These are phyloP conservation scores for Corymbia calophylla DNA, from an alignment of 441 rosid genomes.

Conservation along the genomic window DNA sequence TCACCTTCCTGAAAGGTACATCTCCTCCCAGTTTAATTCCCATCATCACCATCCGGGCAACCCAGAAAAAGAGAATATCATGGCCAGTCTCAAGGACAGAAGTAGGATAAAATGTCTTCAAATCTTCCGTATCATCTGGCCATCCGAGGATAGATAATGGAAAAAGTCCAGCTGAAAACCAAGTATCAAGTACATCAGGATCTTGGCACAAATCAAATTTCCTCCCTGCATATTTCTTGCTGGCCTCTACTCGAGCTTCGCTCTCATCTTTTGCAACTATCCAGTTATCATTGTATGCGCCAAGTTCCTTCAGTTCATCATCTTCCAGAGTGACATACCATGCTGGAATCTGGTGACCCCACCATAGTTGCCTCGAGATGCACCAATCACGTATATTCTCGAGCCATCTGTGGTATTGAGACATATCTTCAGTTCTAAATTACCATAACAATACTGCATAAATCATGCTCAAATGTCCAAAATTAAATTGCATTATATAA, in stretches of 20 bases:
- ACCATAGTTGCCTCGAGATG: conserved; percentile 95
- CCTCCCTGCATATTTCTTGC: conserved; percentile 52
- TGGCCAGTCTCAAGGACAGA: conserved; percentile 95
- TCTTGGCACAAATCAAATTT: conserved; percentile 68
- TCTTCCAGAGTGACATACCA: conserved; percentile 81
- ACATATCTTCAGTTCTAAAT: not conserved
- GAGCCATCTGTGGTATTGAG: conserved; percentile 64
- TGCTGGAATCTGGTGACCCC: conserved; percentile 96
- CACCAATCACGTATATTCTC: conserved; percentile 98
- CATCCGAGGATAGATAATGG: conserved; percentile 82
- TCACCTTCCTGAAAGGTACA: conserved; percentile 84
- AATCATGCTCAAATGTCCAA: not conserved
- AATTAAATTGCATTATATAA: not conserved
- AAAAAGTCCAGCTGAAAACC: conserved; percentile 95
- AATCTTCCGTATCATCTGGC: conserved; percentile 86
- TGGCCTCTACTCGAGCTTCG: conserved; percentile 55
- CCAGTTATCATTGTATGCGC: conserved; percentile 81
- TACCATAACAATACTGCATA: not conserved
- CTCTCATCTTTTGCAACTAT: conserved; percentile 69
- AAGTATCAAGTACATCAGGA: conserved; percentile 93
- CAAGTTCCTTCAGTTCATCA: conserved; percentile 66
- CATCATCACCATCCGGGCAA: conserved; percentile 95
- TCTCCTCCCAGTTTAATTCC: conserved; percentile 85
- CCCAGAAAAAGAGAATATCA: conserved; percentile 96
- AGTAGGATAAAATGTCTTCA: conserved; percentile 86